Percentiles rank a stretch among this genome's conserved stretches.
phyloP scores from a whole-genome alignment of 176 grass and related monocot species.

The Carex littledalei region DNA sequence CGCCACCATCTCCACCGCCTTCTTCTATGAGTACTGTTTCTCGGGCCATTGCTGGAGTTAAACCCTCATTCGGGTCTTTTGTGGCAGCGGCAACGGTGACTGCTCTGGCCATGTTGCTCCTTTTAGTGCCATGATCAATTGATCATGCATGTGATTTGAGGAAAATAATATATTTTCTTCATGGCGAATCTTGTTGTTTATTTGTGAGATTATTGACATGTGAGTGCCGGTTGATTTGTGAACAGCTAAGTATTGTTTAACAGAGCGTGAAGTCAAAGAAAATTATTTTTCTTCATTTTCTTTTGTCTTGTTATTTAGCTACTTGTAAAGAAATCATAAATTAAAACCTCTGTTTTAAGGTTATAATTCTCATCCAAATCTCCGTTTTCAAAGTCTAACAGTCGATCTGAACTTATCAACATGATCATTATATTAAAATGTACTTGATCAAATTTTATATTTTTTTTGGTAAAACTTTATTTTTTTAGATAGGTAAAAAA shows the following conservation, averaged over 20 bases:
- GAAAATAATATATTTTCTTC: background rate
- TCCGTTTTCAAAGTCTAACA: too few species aligned
- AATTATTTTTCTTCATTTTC: background rate
- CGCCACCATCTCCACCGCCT: conserved; percentile 7
- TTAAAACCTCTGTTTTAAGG: too few species aligned
- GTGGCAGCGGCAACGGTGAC: background rate
- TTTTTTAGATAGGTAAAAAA: too few species aligned
- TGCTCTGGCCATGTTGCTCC: background rate
- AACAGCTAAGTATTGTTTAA: background rate
- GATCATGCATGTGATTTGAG: conserved; percentile 10
- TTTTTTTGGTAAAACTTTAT: too few species aligned
- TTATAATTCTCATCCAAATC: too few species aligned
- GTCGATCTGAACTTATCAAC: too few species aligned
- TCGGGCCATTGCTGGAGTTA: background rate
- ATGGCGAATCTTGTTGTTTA: background rate
- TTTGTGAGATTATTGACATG: background rate
- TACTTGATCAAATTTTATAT: too few species aligned
- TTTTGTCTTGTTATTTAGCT: background rate
- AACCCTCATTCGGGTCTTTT: background rate
- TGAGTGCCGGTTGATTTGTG: background rate
- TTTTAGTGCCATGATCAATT: background rate
- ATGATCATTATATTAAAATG: too few species aligned
- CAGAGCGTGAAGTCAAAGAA: background rate
- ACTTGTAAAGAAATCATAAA: background rate
- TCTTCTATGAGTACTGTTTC: background rate